Evolutionary conservation across 805 yeast genomes (phyloP), one percentile per base, ranked within the genome.

Genomic region (Candida oleophila): DNA sequence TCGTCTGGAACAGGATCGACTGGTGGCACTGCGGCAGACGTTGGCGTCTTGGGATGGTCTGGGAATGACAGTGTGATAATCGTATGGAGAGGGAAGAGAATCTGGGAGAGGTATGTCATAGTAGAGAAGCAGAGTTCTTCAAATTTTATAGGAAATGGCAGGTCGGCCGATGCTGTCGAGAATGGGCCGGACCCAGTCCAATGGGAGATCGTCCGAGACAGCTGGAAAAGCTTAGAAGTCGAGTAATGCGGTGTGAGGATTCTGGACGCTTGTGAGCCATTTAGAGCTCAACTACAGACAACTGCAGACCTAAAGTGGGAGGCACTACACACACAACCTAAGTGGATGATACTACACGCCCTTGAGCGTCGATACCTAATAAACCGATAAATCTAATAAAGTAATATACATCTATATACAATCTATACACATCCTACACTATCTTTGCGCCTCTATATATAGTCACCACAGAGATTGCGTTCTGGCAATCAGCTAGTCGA

Each of bases 61-160:
- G 83, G 83, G 4, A 89, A 87, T 52, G 89, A 82, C 51, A 74
- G 85, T 11, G 66, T 92, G 3, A 76, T 89, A 0, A 76, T 91
- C 1, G 68, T 92, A 2, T 90, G 97, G 96, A 77, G 79, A 48
- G 65, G 69, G 37, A 75, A 81, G 50, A 83, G 85, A 3, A 82
- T 82, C 22, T 89, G 97, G 96, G 97, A 92, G 60, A 89, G 87
- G 61, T 92, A 87, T 62, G 81, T 74, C 12, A 81, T 92, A 33
- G 72, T 80, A 12, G 89, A 83, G 54, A 77, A 69, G n/a, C 15
- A 42, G 2, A 28, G 7, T 1, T 14, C 44, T 5, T 7, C 30
- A 7, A 25, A 7, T 7, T 25, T 11, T 7, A 11, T 25, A 43
- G 39, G n/a, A 21, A 21, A 3, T 20, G 38, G 3, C 36, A 38